These are phyloP conservation scores for Poa pratensis DNA, from an alignment of 176 grass and related monocot genomes.

Conservation along the genomic window DNA sequence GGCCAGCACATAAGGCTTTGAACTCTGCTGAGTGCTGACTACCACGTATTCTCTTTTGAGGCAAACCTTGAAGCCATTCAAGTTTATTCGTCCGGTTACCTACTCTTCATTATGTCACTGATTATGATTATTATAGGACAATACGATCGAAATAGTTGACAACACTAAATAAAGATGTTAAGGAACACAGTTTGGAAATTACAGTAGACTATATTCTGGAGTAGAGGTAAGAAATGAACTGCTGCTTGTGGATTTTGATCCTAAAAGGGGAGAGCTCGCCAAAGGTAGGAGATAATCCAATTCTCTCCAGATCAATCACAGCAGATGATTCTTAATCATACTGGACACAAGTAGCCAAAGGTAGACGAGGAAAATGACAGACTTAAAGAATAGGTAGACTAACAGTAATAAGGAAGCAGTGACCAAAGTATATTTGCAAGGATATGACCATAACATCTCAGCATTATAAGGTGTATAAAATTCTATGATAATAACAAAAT, in stretches of 20 bases:
- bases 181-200: background rate
- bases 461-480: slow-evolving; percentile 32
- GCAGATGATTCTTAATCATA: too few species aligned
- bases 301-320: background rate
- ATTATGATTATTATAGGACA: background rate
- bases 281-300: background rate
- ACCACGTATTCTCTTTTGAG: too few species aligned
- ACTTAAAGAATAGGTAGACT: background rate
- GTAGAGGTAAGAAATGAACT: background rate
- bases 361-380: background rate
- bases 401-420: background rate
- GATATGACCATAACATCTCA: background rate
- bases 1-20: too few species aligned
- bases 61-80: too few species aligned
- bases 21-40: too few species aligned
- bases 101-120: too few species aligned
- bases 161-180: background rate
- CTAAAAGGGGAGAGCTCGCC: background rate
- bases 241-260: background rate
- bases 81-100: too few species aligned
- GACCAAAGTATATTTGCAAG: background rate
- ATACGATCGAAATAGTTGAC: background rate
- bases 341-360: background rate
- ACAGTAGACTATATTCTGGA: background rate
- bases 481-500: background rate